These are phyloP conservation scores for Aspergillus novofumigatus DNA, from an alignment of 2,329 filamentous ascomycete genomes.

Conservation along the genomic window DNA sequence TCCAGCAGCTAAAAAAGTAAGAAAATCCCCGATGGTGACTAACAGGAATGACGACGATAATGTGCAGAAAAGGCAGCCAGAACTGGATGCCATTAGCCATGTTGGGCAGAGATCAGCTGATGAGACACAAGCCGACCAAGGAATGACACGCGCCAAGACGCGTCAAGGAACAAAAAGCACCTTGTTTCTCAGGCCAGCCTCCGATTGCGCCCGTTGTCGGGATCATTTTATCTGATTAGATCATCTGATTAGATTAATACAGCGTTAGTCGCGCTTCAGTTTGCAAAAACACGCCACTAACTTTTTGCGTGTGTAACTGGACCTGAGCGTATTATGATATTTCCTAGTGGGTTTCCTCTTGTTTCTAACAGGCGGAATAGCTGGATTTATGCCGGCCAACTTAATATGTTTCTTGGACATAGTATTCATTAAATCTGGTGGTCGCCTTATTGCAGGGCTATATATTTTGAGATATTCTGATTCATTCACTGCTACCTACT, in stretches of 20 bases:
- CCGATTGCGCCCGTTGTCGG: constrained; percentile 15
- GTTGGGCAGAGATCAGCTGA: background rate
- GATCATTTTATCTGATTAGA: constrained; percentile 23
- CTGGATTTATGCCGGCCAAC: too few species aligned
- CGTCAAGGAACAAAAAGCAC: background rate
- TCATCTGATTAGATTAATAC: constrained; percentile 23
- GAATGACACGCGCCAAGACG: background rate
- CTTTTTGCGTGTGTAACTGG: too few species aligned
- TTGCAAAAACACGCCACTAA: background rate
- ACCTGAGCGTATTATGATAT: too few species aligned
- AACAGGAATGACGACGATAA: background rate
- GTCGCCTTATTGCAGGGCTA: background rate
- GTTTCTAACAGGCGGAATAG: too few species aligned
- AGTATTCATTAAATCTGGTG: too few species aligned
- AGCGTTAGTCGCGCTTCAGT: background rate
- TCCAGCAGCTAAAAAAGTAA: background rate
- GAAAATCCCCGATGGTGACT: background rate
- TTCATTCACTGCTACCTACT: too few species aligned
- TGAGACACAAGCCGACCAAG: too few species aligned
- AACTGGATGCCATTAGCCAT: background rate
- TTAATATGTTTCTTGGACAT: too few species aligned
- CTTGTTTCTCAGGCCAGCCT: background rate
- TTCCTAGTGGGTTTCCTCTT: background rate
- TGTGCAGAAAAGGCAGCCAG: background rate
- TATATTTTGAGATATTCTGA: too few species aligned